These are phyloP conservation scores for Blastomyces emzantsi DNA, from an alignment of 2,329 filamentous ascomycete species.

Conservation along the genomic window DNA sequence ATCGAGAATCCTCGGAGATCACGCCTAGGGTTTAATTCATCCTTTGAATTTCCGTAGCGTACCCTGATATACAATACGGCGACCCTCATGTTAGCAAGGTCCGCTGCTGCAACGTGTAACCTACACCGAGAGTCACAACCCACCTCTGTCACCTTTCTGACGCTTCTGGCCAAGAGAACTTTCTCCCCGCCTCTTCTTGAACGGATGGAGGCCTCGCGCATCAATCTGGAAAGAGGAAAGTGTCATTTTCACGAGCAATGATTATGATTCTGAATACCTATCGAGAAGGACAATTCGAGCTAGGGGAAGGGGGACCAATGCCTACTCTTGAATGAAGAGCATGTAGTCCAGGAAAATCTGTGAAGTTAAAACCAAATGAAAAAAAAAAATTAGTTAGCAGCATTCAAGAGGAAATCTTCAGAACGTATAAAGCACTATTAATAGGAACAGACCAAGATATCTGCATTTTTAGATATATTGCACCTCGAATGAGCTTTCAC, in stretches of 20 bases:
- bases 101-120: background rate
- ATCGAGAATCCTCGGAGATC: background rate
- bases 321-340: slow-evolving; percentile 63
- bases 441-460: slow-evolving; percentile 58
- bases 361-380: background rate
- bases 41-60: slow-evolving; percentile 41
- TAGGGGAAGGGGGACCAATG: background rate
- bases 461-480: slow-evolving; percentile 73
- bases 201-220: slow-evolving; percentile 70
- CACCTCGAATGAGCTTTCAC: slow-evolving; percentile 79
- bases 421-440: background rate
- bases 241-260: background rate
- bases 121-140: slow-evolving; percentile 20
- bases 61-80: slow-evolving; percentile 39
- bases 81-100: background rate
- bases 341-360: slow-evolving; percentile 80
- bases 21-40: background rate
- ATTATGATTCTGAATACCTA: background rate
- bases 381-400: background rate
- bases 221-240: slow-evolving; percentile 45
- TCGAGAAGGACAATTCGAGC: background rate
- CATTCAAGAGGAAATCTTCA: background rate
- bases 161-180: slow-evolving; percentile 62
- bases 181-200: slow-evolving; percentile 66
- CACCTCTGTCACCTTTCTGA: slow-evolving; percentile 70